Evolutionary conservation across 257 asterid species (phyloP), one percentile per base, ranked within the genome.

Genomic region (Apocynum venetum): DNA sequence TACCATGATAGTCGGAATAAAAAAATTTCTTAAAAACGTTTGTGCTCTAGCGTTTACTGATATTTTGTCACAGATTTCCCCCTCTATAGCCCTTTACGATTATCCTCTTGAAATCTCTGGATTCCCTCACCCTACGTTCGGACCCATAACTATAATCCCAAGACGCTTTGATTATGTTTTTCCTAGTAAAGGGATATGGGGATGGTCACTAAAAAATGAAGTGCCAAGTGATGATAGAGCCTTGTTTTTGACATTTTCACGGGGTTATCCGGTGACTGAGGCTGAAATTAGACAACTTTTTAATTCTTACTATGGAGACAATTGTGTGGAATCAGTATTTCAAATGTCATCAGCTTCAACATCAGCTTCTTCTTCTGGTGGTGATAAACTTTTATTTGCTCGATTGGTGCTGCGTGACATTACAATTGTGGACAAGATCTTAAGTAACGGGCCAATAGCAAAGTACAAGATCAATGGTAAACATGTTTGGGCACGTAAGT

Each of bases 71-170:
- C 74, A 52, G 9, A 46, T 76, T 20, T 59, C 61, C 17, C 59
- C 59, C 0, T 7, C 25, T 15, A 43, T 0, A 40, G 63, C 59
- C 2, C 3, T n/a, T 1, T 47, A 36, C 1, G 53, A 77, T 68
- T 6, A 13, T 9, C 77, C 78, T 13, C 31, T 83, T 5, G 17
- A 14, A 2, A 61, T 79, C 70, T 77, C 72, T 40, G 77, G 86
- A 49, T 83, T 83, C 25, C 81, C 81, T n/a, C 81, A 83, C 57
- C 83, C 84, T 3, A 73, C 40, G 1, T 80, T 74, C n/a, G 84
- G 86, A 17, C 6, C 44, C 0, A 12, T 80, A 6, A 38, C 46
- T 3, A 43, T 80, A 2, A 63, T 83, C 36, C 81, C 77, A 4
- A 71, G 80, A 25, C 7, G 8, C 1, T 66, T 15, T 31, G 74